Evolutionary conservation across 768 basidiomycete genomes (phyloP).

Genomic region (Amanita jacksonii): DNA sequence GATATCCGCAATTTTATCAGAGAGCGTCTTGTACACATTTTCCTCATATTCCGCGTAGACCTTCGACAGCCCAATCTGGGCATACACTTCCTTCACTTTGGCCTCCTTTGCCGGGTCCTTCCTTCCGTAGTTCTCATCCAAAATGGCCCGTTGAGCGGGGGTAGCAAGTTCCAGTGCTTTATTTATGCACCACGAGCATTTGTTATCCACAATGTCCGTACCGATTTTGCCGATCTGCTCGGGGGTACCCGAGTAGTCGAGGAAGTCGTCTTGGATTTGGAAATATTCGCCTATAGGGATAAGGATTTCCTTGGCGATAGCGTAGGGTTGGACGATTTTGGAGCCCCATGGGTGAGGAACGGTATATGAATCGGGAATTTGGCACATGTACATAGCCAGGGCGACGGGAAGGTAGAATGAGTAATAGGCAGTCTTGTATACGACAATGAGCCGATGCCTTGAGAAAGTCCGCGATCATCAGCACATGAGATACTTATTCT

Average conservation of each 20-base stretch:
- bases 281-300: conserved; percentile 95
- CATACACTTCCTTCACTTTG: conserved; percentile 52
- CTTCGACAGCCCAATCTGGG: conserved; percentile 55
- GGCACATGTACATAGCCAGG: conserved; percentile 76
- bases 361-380: conserved; percentile 44
- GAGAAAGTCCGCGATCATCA: too few relatives aligned
- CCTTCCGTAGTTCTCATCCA: conserved; percentile 46
- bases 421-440: conserved; percentile 97
- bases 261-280: conserved; percentile 96
- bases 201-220: conserved; percentile 98
- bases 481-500: too few relatives aligned
- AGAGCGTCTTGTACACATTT: conserved; percentile 55
- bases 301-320: conserved; percentile 69
- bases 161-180: conserved; percentile 57
- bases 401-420: conserved; percentile 99
- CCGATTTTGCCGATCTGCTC: conserved; percentile 95
- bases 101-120: conserved; percentile 45
- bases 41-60: conserved; percentile 78
- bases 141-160: conserved; percentile 43
- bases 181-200: conserved; percentile 98
- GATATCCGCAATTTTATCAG: conserved; percentile 59
- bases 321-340: conserved; percentile 47
- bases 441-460: conserved; percentile 54
- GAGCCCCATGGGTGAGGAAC: conserved; percentile 13
- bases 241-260: conserved; percentile 86